Evolutionary conservation across 176 grass and related monocot species (phyloP), one percentile per base, ranked within the genome.

Genomic region (Carex parvula): DNA sequence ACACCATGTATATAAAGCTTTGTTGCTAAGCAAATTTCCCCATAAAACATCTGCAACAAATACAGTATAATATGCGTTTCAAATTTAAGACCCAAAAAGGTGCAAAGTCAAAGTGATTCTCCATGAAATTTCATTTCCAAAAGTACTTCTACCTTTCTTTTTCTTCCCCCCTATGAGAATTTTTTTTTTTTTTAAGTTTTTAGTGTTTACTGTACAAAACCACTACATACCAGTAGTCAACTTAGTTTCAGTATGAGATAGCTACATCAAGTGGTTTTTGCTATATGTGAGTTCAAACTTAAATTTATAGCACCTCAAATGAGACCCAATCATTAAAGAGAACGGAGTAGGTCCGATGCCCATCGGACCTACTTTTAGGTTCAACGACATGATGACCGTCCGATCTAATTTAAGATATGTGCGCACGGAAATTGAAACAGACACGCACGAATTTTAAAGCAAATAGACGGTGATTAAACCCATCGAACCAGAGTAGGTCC

Each of bases 1-100:
- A 39, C 88, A 91, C 95, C 95, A 95, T 83, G 83, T 85, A 92
- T 95, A 93, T 18, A 98, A 81, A 68, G 88, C 86, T 57, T 88
- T 89, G 76, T 89, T 89, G 80, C 86, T 95, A 81, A 98, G 93
- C 67, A 98, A 91, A 70, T 88, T 80, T 21, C 32, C 57, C 67
- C 94, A 52, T 79, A 92, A 79, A 18, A 93, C 86, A 44, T 91
- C 95, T 94, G 84, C 70, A 80, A n/a, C 60, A 26, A 80, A 87
- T 57, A 11, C 22, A 57, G 22, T 20, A 29, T 29, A 52, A 32
- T 39, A 22, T 48, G 60, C 9, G 37, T 39, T 60, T 17, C 60
- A 63, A 60, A 79, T 76, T 85, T 3, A 63, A 44, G 41, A 33
- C 41, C 70, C 71, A 24, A 53, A 29, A 29, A 55, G 1, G 15